phyloP scores from a whole-genome alignment of 2,329 filamentous ascomycete genomes.

The Botrytis deweyae region DNA sequence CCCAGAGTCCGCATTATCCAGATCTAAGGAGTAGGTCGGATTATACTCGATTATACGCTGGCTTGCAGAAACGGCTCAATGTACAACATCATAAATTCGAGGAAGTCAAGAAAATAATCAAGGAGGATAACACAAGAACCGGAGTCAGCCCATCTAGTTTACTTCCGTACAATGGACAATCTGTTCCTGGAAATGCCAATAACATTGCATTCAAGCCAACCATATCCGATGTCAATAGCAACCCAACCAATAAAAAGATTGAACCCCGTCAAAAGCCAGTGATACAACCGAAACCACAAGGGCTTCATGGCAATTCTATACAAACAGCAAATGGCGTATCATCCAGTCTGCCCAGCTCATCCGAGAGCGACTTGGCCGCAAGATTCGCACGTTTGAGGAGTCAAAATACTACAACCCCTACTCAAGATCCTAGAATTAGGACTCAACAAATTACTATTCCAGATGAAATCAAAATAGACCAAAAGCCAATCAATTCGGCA shows the following conservation, averaged over 20 bases:
- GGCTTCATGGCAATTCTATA: conserved; percentile 61
- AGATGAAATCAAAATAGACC: conserved; percentile 33
- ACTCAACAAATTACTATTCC: conserved; percentile 48
- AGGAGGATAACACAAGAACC: conserved; percentile 61
- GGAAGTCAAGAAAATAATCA: conserved; percentile 58
- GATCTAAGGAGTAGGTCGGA: conserved; percentile 58
- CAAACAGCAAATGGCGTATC: conserved; percentile 41
- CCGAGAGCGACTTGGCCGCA: conserved; percentile 51
- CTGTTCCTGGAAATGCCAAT: conserved; percentile 19
- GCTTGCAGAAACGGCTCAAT: conserved; percentile 52
- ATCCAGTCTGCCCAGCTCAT: conserved; percentile 23
- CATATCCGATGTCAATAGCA: neutral
- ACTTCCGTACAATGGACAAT: neutral
- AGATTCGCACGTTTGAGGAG: conserved; percentile 58
- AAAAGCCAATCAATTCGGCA: conserved; percentile 10
- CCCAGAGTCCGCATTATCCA: conserved; percentile 72
- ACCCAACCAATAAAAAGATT: neutral
- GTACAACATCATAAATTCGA: conserved; percentile 52
- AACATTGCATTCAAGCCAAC: conserved; percentile 22
- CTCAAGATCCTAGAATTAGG: conserved; percentile 54
- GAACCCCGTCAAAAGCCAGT: conserved; percentile 35
- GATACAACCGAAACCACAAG: conserved; percentile 66
- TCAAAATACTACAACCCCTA: conserved; percentile 39
- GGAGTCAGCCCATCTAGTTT: conserved; percentile 46
- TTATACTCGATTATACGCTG: conserved; percentile 49